These are phyloP conservation scores for Cutaneotrichosporon cutaneum DNA, from an alignment of 1,284 basidiomycete genomes.

Conservation along the genomic window DNA sequence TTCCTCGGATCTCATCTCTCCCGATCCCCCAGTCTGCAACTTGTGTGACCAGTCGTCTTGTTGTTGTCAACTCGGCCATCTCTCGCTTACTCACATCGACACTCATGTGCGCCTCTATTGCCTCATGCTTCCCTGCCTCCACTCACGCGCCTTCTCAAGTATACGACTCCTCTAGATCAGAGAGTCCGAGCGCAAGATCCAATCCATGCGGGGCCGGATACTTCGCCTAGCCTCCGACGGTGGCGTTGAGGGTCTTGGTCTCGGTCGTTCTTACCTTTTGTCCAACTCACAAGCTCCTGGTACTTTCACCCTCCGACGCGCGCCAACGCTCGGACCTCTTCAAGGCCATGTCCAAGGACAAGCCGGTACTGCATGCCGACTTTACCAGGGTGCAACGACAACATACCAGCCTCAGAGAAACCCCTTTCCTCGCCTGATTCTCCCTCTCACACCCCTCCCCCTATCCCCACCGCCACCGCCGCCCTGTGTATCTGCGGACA, in stretches of 20 bases:
- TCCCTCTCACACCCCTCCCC: neutral
- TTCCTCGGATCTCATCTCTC: no score
- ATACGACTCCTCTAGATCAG: neutral
- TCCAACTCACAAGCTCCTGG: neutral
- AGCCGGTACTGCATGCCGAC: neutral
- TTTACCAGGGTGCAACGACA: neutral
- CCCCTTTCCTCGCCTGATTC: neutral
- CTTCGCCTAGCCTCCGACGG: neutral
- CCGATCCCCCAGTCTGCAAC: no score
- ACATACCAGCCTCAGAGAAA: neutral
- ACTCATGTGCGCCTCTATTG: neutral
- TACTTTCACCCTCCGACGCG: neutral
- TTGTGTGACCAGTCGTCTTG: conserved; percentile 46
- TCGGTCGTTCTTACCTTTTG: neutral
- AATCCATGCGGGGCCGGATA: neutral
- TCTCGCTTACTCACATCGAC: neutral
- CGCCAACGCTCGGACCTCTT: neutral
- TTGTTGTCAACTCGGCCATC: neutral
- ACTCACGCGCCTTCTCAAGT: neutral
- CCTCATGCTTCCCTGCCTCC: neutral
- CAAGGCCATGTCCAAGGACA: neutral
- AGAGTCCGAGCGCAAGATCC: neutral
- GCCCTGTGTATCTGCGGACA: neutral
- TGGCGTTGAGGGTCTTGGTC: neutral
- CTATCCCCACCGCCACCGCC: neutral